phyloP scores from a whole-genome alignment of 768 basidiomycete genomes.

The Nidularia pulvinata region DNA sequence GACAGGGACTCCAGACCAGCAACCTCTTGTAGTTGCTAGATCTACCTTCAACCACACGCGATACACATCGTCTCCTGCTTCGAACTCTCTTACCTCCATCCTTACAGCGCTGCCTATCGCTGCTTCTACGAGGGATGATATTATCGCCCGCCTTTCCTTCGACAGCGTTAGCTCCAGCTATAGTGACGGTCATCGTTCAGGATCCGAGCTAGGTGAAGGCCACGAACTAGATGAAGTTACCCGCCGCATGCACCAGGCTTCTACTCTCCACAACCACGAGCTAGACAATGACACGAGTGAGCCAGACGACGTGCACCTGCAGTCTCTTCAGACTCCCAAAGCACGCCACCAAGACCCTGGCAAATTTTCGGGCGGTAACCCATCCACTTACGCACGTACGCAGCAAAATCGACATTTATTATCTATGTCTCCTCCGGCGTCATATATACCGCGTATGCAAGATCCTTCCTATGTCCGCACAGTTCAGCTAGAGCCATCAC shows the following conservation, averaged over 20 bases:
- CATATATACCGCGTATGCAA: slow-evolving; percentile 30
- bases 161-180: slow-evolving; percentile 47
- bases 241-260: slow-evolving; percentile 4
- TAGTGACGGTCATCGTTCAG: slow-evolving; percentile 30
- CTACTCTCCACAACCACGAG: not conserved
- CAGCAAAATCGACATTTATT: slow-evolving; percentile 14
- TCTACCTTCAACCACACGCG: slow-evolving; percentile 17
- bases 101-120: slow-evolving; percentile 48
- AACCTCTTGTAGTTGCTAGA: slow-evolving; percentile 2
- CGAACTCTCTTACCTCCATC: slow-evolving; percentile 38
- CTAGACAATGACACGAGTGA: not conserved
- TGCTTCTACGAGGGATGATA: slow-evolving; percentile 53
- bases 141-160: slow-evolving; percentile 53
- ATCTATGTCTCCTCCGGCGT: slow-evolving; percentile 28
- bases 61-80: slow-evolving; percentile 23
- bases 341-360: not conserved
- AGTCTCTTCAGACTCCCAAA: not conserved
- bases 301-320: not conserved
- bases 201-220: slow-evolving; percentile 30
- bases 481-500: slow-evolving; percentile 53
- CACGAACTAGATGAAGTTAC: slow-evolving; percentile 45
- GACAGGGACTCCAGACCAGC: no score
- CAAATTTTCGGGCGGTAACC: not conserved
- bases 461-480: slow-evolving; percentile 39
- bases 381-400: not conserved